Evolutionary conservation across 306 rosid species (phyloP).

Genomic region (Pyrus communis): DNA sequence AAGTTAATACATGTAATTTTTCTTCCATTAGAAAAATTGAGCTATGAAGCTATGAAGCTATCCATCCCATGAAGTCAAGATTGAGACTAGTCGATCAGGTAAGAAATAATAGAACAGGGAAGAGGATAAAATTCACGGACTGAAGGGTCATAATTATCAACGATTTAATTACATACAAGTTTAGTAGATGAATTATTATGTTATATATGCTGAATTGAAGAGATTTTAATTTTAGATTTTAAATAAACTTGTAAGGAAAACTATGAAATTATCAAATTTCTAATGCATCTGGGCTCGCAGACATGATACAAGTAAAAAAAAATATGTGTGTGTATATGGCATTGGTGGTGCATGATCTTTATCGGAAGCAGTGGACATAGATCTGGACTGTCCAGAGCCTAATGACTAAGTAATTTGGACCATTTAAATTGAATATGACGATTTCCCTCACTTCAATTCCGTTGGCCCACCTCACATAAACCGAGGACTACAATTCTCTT

Average conservation of each 20-base stretch:
- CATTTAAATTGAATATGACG: too few species aligned
- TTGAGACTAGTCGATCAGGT: background rate
- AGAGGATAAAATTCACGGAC: background rate
- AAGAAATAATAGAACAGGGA: background rate
- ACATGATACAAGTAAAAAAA: background rate
- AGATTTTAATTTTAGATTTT: background rate
- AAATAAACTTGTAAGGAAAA: background rate
- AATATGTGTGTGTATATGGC: background rate
- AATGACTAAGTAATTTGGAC: too few species aligned
- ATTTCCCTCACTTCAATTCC: too few species aligned
- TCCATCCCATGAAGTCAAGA: background rate
- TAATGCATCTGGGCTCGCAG: background rate
- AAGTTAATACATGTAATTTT: background rate
- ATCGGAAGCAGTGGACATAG: background rate
- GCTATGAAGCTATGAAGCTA: too few species aligned
- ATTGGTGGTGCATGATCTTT: constrained; percentile 18
- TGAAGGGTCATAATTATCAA: background rate
- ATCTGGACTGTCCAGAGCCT: too few species aligned
- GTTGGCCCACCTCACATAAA: too few species aligned
- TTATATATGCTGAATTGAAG: background rate
- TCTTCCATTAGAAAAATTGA: background rate
- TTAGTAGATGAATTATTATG: background rate
- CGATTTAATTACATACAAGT: background rate
- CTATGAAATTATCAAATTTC: background rate
- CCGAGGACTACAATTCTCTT: too few species aligned